Evolutionary conservation across 2,329 filamentous ascomycete genomes (phyloP).

Genomic region (Aspergillus intermedius): DNA sequence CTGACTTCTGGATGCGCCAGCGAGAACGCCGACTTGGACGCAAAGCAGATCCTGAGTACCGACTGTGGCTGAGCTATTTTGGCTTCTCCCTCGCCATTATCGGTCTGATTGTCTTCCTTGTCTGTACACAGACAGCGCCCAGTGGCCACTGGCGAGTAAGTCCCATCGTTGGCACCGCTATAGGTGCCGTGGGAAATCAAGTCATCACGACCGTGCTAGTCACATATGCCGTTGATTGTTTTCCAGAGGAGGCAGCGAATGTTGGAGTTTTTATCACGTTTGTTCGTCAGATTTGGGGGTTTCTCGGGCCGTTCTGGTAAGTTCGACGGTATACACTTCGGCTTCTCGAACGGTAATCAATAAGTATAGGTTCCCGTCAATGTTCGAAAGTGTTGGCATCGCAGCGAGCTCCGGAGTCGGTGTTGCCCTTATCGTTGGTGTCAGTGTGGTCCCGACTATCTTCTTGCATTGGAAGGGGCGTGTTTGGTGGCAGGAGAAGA

Average conservation of each 20-base stretch:
- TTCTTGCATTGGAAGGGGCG: conserved; percentile 23
- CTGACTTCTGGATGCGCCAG: conserved; percentile 52
- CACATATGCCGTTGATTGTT: conserved; percentile 56
- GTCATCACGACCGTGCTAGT: conserved; percentile 57
- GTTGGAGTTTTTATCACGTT: conserved; percentile 59
- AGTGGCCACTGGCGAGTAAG: conserved; percentile 49
- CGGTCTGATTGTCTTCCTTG: conserved; percentile 52
- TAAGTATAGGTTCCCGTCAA: conserved; percentile 24
- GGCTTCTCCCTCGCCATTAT: conserved; percentile 48
- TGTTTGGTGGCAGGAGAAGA: conserved; percentile 11
- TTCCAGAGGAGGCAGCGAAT: conserved; percentile 48
- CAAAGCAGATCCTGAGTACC: conserved; percentile 46
- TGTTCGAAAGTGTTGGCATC: conserved; percentile 30
- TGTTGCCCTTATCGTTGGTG: conserved; percentile 22
- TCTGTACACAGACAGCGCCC: conserved; percentile 45
- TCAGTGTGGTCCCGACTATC: conserved; percentile 27
- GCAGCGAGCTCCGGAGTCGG: conserved; percentile 27
- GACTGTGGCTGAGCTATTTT: conserved; percentile 54
- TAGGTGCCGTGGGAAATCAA: conserved; percentile 53
- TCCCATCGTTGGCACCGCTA: conserved; percentile 51
- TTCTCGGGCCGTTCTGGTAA: conserved; percentile 33
- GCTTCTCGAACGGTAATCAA: no score
- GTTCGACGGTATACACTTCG: no score
- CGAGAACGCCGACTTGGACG: conserved; percentile 24
- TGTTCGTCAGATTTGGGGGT: conserved; percentile 41